Percentiles rank a stretch among this genome's conserved stretches.
phyloP scores from a whole-genome alignment of 371 early-diverging fungal species.

The Haplosporangium sp. region DNA sequence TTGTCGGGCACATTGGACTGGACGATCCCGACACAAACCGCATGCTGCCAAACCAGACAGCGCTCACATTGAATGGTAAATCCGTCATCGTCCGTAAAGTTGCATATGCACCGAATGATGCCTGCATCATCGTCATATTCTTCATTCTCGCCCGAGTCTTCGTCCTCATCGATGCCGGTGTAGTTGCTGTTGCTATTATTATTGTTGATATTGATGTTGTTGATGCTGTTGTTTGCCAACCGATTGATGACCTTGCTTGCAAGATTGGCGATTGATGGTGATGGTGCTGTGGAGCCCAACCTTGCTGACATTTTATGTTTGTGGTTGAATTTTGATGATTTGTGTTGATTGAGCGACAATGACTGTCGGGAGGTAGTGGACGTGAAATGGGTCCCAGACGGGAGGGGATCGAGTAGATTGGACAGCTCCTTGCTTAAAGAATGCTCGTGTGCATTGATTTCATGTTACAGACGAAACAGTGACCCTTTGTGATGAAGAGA shows the following conservation, averaged over 20 bases:
- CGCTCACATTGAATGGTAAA: conserved; percentile 97
- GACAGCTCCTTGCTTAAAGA: conserved; percentile 30
- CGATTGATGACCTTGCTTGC: conserved; percentile 38
- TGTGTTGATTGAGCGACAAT: not conserved
- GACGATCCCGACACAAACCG: conserved; percentile 81
- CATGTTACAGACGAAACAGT: conserved; percentile 19
- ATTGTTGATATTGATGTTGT: conserved; percentile 8
- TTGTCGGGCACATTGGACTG: conserved; percentile 81
- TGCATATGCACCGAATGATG: conserved; percentile 96
- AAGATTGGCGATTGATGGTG: conserved; percentile 44
- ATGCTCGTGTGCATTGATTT: conserved; percentile 22
- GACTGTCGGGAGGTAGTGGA: conserved; percentile 1
- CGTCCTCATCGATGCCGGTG: conserved; percentile 17
- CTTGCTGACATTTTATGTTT: conserved; percentile 35
- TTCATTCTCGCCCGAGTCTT: conserved; percentile 37
- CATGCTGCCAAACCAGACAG: conserved; percentile 97
- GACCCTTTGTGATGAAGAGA: conserved; percentile 3
- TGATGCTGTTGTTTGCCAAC: conserved; percentile 12
- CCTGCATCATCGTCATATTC: conserved; percentile 79
- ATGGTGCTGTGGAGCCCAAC: conserved; percentile 34
- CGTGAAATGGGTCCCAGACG: conserved; percentile 4
- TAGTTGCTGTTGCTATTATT: conserved; percentile 6
- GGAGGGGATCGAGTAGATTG: conserved; percentile 19
- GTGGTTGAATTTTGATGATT: not conserved
- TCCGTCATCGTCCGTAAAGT: conserved; percentile 95